Conservation (phyloP, 495 filamentous ascomycete species). For the Jackrogersella minutella region DNA sequence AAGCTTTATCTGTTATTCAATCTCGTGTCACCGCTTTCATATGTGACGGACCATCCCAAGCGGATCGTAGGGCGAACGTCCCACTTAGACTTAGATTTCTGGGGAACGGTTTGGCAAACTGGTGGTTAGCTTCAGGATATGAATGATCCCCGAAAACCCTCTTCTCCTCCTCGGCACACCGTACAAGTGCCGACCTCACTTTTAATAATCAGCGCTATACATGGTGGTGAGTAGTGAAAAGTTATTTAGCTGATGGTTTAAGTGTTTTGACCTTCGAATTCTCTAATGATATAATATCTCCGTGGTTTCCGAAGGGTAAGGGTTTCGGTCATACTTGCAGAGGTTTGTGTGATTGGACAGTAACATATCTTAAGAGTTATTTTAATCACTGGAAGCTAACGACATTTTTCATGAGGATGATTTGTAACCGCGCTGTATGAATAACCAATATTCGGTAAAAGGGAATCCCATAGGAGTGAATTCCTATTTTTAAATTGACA, state of each 20-base stretch:
- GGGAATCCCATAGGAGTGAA: constrained; percentile 3
- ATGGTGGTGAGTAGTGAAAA: too few species aligned
- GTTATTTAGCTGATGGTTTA: too few species aligned
- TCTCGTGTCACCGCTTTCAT: constrained; percentile 34
- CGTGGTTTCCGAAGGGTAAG: not conserved
- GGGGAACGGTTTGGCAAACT: not conserved
- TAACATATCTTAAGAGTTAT: not conserved
- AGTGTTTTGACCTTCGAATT: too few species aligned
- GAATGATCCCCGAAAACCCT: constrained; percentile 16
- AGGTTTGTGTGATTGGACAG: not conserved
- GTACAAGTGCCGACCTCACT: constrained; percentile 23
- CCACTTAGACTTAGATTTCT: constrained; percentile 23
- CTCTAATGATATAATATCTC: not conserved
- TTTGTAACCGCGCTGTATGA: not conserved
- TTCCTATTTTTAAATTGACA: constrained; percentile 7
- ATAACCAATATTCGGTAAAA: constrained; percentile 1
- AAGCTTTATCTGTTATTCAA: not conserved
- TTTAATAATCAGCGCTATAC: not conserved
- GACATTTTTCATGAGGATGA: not conserved
- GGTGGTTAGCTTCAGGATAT: constrained; percentile 27
- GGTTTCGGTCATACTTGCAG: too few species aligned
- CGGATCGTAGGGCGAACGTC: constrained; percentile 32
- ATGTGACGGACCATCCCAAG: constrained; percentile 3
- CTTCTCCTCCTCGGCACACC: constrained; percentile 19
- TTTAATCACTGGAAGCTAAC: too few species aligned